Evolutionary conservation across 2,329 filamentous ascomycete genomes (phyloP).

Genomic region (Fusarium praegraminearum): DNA sequence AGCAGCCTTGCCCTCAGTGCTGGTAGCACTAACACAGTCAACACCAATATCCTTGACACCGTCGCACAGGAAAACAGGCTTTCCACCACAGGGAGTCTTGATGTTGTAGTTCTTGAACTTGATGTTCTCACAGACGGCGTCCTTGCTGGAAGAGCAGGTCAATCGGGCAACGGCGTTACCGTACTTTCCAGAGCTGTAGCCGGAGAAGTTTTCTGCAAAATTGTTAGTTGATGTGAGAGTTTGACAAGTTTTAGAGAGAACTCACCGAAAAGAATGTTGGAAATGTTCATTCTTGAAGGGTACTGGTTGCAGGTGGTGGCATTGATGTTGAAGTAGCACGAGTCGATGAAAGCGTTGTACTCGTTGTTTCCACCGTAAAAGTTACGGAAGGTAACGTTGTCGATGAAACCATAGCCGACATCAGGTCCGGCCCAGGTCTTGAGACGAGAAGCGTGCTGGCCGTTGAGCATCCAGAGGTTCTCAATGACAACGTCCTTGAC

Average conservation of each 20-base stretch:
- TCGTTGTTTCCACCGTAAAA: conserved; percentile 70
- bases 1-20: conserved; percentile 9
- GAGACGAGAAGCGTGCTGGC: conserved; percentile 63
- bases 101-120: conserved; percentile 66
- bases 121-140: conserved; percentile 68
- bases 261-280: conserved; percentile 63
- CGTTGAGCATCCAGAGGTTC: conserved; percentile 67
- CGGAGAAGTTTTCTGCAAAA: conserved; percentile 63
- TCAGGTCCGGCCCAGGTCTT: conserved; percentile 71
- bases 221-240: neutral
- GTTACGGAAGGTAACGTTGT: conserved; percentile 72
- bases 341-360: conserved; percentile 68
- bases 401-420: conserved; percentile 70
- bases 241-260: rapidly evolving
- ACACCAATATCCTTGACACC: conserved; percentile 32
- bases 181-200: conserved; percentile 67
- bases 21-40: conserved; percentile 28
- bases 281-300: conserved; percentile 69
- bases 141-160: conserved; percentile 64
- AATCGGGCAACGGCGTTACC: conserved; percentile 66
- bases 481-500: conserved; percentile 69
- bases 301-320: conserved; percentile 63
- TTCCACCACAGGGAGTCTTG: conserved; percentile 4
- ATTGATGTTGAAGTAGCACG: conserved; percentile 71
- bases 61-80: conserved; percentile 32